Conservation (phyloP, 306 rosid species). For the Betula pendula region DNA sequence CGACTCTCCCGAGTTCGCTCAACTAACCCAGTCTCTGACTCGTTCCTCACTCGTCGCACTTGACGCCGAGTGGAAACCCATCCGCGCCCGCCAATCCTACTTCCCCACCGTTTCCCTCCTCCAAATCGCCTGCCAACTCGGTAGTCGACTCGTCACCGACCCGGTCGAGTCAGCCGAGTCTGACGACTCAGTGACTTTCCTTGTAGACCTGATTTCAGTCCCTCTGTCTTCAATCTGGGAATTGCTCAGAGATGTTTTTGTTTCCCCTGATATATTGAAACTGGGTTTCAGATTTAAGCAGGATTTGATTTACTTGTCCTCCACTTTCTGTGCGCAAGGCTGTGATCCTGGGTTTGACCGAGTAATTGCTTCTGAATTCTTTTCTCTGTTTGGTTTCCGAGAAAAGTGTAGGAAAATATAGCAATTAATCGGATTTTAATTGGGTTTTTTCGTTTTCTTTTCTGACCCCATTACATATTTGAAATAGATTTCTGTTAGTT, state of each 20-base stretch:
- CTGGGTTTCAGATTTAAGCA: slow-evolving; percentile 89
- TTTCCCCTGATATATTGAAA: slow-evolving; percentile 65
- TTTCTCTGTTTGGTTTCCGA: slow-evolving; percentile 17
- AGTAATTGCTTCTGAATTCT: slow-evolving; percentile 39
- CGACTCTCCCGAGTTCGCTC: slow-evolving; percentile 69
- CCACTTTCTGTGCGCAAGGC: slow-evolving; percentile 67
- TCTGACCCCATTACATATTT: background rate
- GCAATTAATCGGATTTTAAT: background rate
- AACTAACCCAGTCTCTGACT: slow-evolving; percentile 42
- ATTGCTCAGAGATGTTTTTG: slow-evolving; percentile 48
- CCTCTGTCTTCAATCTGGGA: slow-evolving; percentile 66
- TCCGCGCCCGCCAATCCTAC: slow-evolving; percentile 39
- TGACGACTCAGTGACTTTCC: slow-evolving; percentile 50
- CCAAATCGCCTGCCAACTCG: slow-evolving; percentile 76
- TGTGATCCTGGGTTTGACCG: slow-evolving; percentile 66
- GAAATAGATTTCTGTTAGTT: background rate
- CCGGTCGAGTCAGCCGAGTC: slow-evolving; percentile 28
- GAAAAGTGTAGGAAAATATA: slow-evolving; percentile 15
- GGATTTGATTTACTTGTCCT: slow-evolving; percentile 70
- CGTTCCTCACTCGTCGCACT: slow-evolving; percentile 68
- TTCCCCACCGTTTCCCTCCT: slow-evolving; percentile 74
- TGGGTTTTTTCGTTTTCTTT: background rate
- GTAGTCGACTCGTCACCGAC: slow-evolving; percentile 22
- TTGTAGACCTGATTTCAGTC: slow-evolving; percentile 61
- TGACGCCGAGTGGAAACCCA: slow-evolving; percentile 94